These are phyloP conservation scores for Fusarium protoensiforme DNA, from an alignment of 2,329 filamentous ascomycete species.

Conservation along the genomic window DNA sequence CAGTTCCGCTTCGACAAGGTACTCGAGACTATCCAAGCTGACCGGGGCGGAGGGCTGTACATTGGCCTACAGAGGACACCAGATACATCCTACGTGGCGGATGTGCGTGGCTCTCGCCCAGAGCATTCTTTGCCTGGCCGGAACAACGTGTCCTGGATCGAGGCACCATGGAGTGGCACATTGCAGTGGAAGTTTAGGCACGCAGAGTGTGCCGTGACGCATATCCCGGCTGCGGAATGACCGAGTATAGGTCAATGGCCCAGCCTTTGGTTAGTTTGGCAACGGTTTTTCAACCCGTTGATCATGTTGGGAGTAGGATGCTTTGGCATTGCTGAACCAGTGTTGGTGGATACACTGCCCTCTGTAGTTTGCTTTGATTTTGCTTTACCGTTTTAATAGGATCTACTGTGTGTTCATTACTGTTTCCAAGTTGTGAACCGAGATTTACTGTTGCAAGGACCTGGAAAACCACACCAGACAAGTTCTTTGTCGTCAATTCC, in stretches of 20 bases:
- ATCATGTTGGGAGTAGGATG: too few relatives aligned
- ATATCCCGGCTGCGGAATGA: background rate
- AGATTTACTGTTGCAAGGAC: background rate
- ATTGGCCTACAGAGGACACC: background rate
- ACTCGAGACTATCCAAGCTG: background rate
- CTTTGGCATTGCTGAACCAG: too few relatives aligned
- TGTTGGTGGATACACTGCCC: too few relatives aligned
- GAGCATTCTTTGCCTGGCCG: background rate
- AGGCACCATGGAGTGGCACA: background rate
- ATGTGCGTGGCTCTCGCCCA: background rate
- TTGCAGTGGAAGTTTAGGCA: background rate
- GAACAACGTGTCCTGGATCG: background rate
- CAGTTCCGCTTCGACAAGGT: background rate
- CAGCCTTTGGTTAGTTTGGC: rapidly evolving
- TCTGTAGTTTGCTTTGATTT: too few relatives aligned
- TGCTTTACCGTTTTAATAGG: too few relatives aligned
- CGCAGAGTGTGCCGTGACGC: background rate
- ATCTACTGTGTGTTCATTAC: too few relatives aligned
- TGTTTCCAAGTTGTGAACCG: too few relatives aligned
- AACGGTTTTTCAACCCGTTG: background rate
- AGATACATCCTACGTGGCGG: background rate
- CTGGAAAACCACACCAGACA: background rate
- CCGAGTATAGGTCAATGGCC: too few relatives aligned
- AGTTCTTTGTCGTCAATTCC: background rate
- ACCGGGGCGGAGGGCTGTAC: background rate